Conservation (phyloP, 202 grass and related monocot genomes). For the Carex arenaria region DNA sequence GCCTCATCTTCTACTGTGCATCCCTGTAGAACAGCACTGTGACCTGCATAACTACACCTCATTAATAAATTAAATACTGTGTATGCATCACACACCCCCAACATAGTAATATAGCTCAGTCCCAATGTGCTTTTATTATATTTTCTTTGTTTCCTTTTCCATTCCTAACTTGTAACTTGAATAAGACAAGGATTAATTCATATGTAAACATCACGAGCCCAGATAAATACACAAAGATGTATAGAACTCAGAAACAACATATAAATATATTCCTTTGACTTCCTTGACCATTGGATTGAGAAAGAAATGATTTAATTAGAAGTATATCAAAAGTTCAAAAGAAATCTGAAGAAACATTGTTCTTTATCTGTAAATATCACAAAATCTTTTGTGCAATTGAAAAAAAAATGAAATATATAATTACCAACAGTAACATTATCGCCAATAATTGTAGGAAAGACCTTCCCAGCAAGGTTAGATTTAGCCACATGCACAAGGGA, state of each 20-base stretch:
- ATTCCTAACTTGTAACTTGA: background rate
- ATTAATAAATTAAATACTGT: background rate
- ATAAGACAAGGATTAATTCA: background rate
- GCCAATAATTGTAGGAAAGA: conserved; percentile 84
- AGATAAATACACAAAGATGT: background rate
- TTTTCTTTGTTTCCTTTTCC: background rate
- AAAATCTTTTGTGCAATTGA: background rate
- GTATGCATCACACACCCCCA: background rate
- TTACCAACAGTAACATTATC: conserved; percentile 92
- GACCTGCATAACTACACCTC: conserved; percentile 44
- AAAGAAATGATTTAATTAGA: background rate
- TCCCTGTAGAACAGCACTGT: conserved; percentile 93
- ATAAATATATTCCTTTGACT: background rate
- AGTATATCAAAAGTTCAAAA: background rate
- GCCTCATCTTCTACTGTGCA: conserved; percentile 93
- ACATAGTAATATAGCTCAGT: background rate
- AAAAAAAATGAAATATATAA: conserved; percentile 5
- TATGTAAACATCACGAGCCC: background rate
- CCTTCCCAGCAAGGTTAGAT: conserved; percentile 92
- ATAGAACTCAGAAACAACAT: background rate
- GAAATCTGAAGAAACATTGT: background rate
- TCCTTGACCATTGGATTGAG: background rate
- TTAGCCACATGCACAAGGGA: conserved; percentile 91
- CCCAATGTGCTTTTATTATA: background rate
- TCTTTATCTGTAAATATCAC: background rate